Percentiles rank a stretch among this genome's conserved stretches.
phyloP scores from a whole-genome alignment of 441 rosid species.

The Biscutella auriculata region DNA sequence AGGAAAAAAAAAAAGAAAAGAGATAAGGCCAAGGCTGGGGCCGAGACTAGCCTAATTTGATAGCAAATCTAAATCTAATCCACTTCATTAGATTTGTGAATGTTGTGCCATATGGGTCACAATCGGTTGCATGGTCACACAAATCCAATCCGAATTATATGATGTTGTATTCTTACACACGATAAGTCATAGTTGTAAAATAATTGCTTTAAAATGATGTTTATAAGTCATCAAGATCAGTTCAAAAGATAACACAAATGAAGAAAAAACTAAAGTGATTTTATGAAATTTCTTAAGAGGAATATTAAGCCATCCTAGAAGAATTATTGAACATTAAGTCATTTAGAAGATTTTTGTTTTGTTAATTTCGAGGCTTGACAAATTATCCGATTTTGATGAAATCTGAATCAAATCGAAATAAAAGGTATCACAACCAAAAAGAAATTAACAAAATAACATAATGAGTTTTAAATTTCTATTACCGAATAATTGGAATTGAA shows the following conservation, averaged over 20 bases:
- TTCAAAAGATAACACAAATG: neutral
- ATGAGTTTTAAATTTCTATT: too few species aligned
- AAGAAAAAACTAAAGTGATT: neutral
- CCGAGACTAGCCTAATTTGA: conserved; percentile 18
- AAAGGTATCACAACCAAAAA: too few species aligned
- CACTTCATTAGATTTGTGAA: neutral
- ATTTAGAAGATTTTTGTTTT: too few species aligned
- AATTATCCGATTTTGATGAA: too few species aligned
- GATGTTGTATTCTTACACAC: neutral
- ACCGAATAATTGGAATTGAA: too few species aligned
- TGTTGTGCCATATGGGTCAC: neutral
- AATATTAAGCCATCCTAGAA: neutral
- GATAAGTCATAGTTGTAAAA: neutral
- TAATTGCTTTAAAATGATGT: neutral
- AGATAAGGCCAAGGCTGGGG: conserved; percentile 20
- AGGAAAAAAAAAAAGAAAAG: neutral
- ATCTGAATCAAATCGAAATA: too few species aligned
- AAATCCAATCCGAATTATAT: neutral
- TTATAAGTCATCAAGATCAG: neutral
- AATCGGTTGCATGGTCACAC: conserved; percentile 6
- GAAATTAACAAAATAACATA: too few species aligned
- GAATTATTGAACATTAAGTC: too few species aligned
- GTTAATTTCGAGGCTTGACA: too few species aligned
- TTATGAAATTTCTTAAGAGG: neutral
- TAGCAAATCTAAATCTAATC: neutral